Evolutionary conservation across 768 basidiomycete genomes (phyloP).

Genomic region (Coprinopsis cinerea): DNA sequence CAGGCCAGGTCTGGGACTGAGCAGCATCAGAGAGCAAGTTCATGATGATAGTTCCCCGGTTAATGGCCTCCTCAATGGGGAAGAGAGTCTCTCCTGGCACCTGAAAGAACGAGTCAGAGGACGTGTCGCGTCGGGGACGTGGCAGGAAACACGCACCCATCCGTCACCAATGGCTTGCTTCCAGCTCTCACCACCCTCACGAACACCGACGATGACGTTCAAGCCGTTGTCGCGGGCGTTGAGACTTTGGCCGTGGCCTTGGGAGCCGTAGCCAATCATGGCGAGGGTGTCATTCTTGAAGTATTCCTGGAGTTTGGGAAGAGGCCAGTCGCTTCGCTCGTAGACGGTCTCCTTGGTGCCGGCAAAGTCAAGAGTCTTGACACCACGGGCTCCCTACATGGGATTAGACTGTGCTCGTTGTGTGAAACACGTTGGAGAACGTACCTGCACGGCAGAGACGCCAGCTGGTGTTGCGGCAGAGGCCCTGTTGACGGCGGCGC

Average conservation of each 20-base stretch:
- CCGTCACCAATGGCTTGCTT: constrained; percentile 92
- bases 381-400: constrained; percentile 60
- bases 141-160: constrained; percentile 56
- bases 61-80: constrained; percentile 96
- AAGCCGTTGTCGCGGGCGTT: constrained; percentile 99
- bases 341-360: constrained; percentile 91
- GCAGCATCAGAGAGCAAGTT: constrained; percentile 98
- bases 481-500: constrained; percentile 24
- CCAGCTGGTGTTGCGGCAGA: constrained; percentile 32
- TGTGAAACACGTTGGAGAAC: constrained; percentile 10
- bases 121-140: not conserved
- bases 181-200: constrained; percentile 96
- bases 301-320: constrained; percentile 97
- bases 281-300: constrained; percentile 99
- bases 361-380: constrained; percentile 96
- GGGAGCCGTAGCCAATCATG: constrained; percentile 97
- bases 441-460: constrained; percentile 27
- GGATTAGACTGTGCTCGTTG: constrained; percentile 7
- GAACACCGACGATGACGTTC: constrained; percentile 98
- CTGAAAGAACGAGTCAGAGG: constrained; percentile 28
- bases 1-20: constrained; percentile 94
- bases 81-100: constrained; percentile 97
- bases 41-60: constrained; percentile 97
- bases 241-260: constrained; percentile 97
- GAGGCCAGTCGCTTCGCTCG: constrained; percentile 96